A percentile compares a stretch with the other conserved stretches of the same genome.
Evolutionary conservation across 1,139 yeast genomes (phyloP).

Genomic region (Taphrina wiesneri): DNA sequence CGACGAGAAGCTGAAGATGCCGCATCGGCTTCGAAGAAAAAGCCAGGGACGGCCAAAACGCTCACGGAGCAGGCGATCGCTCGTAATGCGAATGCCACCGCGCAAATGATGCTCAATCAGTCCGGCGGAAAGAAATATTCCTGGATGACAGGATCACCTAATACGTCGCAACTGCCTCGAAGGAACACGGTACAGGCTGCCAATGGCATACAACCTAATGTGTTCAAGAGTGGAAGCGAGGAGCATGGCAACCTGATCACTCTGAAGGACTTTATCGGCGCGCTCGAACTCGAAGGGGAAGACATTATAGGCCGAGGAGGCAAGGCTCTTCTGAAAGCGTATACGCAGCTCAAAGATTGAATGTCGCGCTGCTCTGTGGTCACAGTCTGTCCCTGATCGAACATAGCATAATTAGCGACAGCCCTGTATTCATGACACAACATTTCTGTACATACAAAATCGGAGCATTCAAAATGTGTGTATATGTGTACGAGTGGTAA

Average conservation of each 20-base stretch:
- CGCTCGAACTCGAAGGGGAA: constrained; percentile 19
- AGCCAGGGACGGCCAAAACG: constrained; percentile 20
- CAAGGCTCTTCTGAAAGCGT: constrained; percentile 16
- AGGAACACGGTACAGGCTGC: constrained; percentile 15
- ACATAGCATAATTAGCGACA: constrained; percentile 2
- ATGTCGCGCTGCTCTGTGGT: background rate
- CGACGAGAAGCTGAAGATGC: constrained; percentile 18
- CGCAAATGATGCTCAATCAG: constrained; percentile 34
- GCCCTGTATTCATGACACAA: background rate
- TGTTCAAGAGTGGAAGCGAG: constrained; percentile 17
- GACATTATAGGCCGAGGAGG: constrained; percentile 31
- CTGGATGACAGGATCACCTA: constrained; percentile 34
- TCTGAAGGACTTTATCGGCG: constrained; percentile 28
- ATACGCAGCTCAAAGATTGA: constrained; percentile 23
- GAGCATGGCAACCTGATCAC: constrained; percentile 16
- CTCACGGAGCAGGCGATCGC: constrained; percentile 32
- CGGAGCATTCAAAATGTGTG: too few species aligned
- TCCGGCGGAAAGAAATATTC: constrained; percentile 35
- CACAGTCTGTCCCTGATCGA: background rate
- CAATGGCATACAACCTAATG: constrained; percentile 12
- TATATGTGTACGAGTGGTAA: too few species aligned
- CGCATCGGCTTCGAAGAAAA: constrained; percentile 17
- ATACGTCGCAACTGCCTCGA: constrained; percentile 16
- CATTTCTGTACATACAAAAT: background rate
- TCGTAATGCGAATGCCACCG: constrained; percentile 34